These are phyloP conservation scores for Penicillium sp. DNA, from an alignment of 2,329 filamentous ascomycete species.

Conservation along the genomic window DNA sequence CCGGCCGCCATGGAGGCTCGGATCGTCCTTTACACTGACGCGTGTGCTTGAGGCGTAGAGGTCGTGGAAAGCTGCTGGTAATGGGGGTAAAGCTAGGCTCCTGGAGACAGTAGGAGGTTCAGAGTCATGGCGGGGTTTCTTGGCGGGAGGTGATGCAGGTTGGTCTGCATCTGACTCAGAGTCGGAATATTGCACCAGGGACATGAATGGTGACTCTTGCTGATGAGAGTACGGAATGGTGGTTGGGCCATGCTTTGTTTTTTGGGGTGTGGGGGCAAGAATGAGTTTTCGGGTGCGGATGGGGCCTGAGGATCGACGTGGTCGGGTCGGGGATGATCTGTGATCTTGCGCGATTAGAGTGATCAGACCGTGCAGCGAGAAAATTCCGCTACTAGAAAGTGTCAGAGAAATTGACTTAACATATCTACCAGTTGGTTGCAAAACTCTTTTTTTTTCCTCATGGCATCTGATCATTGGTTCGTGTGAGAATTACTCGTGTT, in stretches of 20 bases:
- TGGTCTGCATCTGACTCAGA: conserved; percentile 45
- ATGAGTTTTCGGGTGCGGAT: neutral
- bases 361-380: neutral
- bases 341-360: neutral
- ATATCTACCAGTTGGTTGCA: neutral
- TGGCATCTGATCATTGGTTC: neutral
- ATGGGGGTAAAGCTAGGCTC: conserved; percentile 62
- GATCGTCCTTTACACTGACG: conserved; percentile 77
- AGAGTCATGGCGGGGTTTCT: conserved; percentile 31
- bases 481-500: neutral
- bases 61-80: conserved; percentile 82
- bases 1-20: conserved; percentile 80
- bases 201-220: conserved; percentile 50
- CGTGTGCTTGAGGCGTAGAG: conserved; percentile 84
- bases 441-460: too few relatives aligned
- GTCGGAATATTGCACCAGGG: conserved; percentile 67
- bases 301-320: neutral
- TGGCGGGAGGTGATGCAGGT: conserved; percentile 27
- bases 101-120: conserved; percentile 18
- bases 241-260: conserved; percentile 1
- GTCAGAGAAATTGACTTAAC: neutral
- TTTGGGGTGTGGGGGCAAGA: neutral
- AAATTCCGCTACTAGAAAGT: neutral
- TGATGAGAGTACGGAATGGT: neutral
- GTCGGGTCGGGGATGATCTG: neutral